phyloP scores from a whole-genome alignment of 108 stramenopile species.

The Skeletonema tropicum region DNA sequence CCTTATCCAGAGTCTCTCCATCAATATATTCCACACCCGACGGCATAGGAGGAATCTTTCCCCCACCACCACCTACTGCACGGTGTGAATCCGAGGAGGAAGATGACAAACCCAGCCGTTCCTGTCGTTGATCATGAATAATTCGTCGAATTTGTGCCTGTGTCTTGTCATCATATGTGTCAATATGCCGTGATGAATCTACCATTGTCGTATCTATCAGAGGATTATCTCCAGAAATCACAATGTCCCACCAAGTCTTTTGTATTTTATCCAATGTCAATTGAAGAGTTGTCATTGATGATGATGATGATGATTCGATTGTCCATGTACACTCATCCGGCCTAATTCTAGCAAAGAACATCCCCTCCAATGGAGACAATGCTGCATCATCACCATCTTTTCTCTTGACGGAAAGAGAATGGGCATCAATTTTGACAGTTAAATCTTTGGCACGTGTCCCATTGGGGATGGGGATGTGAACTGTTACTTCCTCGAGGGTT shows the following conservation, averaged over 20 bases:
- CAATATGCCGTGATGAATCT: constrained; percentile 74
- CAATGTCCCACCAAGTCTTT: constrained; percentile 79
- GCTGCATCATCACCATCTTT: constrained; percentile 17
- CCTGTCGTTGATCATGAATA: constrained; percentile 83
- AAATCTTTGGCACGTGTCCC: constrained; percentile 71
- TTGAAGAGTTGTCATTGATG: constrained; percentile 25
- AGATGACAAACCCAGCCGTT: constrained; percentile 56
- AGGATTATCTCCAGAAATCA: constrained; percentile 67
- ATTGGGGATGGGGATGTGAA: constrained; percentile 67
- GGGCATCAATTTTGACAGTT: constrained; percentile 59
- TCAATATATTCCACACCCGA: constrained; percentile 81
- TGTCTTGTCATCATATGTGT: constrained; percentile 80
- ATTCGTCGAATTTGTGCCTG: constrained; percentile 81
- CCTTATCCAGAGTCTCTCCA: constrained; percentile 54
- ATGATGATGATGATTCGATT: constrained; percentile 66
- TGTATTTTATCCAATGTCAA: constrained; percentile 69
- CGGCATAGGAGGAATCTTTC: constrained; percentile 53
- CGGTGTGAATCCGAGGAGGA: constrained; percentile 18
- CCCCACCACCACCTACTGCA: background rate
- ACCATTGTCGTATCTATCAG: constrained; percentile 78
- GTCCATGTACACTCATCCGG: constrained; percentile 82
- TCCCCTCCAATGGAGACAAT: constrained; percentile 60
- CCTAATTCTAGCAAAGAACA: constrained; percentile 55
- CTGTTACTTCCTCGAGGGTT: constrained; percentile 80
- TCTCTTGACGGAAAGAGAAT: constrained; percentile 54